Evolutionary conservation across 2,329 filamentous ascomycete genomes (phyloP), one percentile per base, ranked within the genome.

Genomic region (Aplosporella prunicola): DNA sequence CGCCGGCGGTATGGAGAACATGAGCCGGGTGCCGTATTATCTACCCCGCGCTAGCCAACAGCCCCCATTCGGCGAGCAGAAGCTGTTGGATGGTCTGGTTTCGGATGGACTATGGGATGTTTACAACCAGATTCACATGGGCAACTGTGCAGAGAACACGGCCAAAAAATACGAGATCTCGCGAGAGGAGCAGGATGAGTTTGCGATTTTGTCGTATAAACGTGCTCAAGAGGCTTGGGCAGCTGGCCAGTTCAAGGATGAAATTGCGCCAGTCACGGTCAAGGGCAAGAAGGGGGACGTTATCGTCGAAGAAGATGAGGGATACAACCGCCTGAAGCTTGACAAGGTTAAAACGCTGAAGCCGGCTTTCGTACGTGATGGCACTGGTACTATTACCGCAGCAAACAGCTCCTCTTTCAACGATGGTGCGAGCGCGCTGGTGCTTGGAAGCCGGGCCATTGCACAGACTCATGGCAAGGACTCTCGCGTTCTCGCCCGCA

Each of bases 51-150:
- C 86, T n/a, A 85, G 78, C 52, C 76, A 82, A 44, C 70, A 91
- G 49, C 84, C 88, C 1, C 68, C 86, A 0, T 95, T 96, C 53
- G 91, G 91, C 22, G 78, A 94, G 51, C 70, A 91, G 49, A 82
- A 82, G 61, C 67, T 94, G 61, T 82, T 93, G 60, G 91, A 98
- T 53, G 91, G 89, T 0, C 64, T 98, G 51, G 82, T 96, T 56
- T 91, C 91, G 61, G 91, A 98, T 54, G 91, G 91, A 1, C 65
- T 98, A 43, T 94, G 86, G 68, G 91, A 98, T 57, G 89, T 94
- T 10, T 98, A 95, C 63, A 87, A 93, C 59, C 76, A 94, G 57
- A 82, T 95, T 53, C 91, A 96, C 63, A 98, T 98, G 91, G 91
- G 91, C 28, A 87, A 91, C 51, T 98, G 91, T 57, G 88, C 88